Evolutionary conservation across 441 rosid genomes (phyloP).

Genomic region (Geranium incanum): DNA sequence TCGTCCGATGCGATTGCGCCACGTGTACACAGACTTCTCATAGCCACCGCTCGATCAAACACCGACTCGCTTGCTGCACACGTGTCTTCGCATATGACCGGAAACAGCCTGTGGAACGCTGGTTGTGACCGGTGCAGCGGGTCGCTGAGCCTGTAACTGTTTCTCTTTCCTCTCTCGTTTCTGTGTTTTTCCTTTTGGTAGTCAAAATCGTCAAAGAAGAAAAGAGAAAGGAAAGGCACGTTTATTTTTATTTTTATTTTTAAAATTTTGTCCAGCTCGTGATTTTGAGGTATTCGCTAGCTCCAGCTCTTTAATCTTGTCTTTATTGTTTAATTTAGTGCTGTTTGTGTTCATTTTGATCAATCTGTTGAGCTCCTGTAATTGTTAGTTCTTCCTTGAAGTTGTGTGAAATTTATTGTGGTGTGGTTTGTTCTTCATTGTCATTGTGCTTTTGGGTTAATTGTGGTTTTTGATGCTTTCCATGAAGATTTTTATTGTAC

Average conservation of each 20-base stretch:
- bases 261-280: not conserved
- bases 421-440: not conserved
- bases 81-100: slow-evolving; percentile 21
- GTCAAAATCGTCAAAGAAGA: not conserved
- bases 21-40: slow-evolving; percentile 10
- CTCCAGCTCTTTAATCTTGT: not conserved
- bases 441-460: not conserved
- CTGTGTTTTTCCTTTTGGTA: slow-evolving; percentile 1
- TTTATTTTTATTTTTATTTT: too few relatives aligned
- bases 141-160: slow-evolving; percentile 27
- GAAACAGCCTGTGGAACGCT: slow-evolving; percentile 21
- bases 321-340: too few relatives aligned
- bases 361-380: not conserved
- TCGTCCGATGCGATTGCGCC: slow-evolving; percentile 12
- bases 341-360: too few relatives aligned
- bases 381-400: not conserved
- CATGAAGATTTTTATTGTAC: not conserved
- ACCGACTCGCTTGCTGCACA: slow-evolving; percentile 27
- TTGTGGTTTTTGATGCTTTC: not conserved
- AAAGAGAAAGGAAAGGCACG: not conserved
- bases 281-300: not conserved
- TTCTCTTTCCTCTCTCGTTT: not conserved
- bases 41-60: slow-evolving; percentile 14
- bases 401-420: too few relatives aligned
- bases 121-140: slow-evolving; percentile 34